These are phyloP conservation scores for Penicillium janthinellum DNA, from an alignment of 2,329 filamentous ascomycete species.

Conservation along the genomic window DNA sequence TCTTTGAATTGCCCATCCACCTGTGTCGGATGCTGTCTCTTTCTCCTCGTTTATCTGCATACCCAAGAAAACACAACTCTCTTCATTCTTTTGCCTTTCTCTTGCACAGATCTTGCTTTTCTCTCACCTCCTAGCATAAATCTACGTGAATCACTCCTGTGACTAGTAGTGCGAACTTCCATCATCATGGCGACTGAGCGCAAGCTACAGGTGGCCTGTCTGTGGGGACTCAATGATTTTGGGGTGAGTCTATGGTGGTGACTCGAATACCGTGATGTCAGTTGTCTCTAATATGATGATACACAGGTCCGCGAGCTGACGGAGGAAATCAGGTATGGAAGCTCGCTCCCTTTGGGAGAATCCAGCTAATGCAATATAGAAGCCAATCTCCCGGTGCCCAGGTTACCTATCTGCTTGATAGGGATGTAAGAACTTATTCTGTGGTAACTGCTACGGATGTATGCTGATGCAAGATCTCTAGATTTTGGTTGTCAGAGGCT, in stretches of 20 bases:
- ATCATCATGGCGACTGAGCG: background rate
- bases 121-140: too few relatives aligned
- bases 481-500: background rate
- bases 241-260: background rate
- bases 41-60: too few relatives aligned
- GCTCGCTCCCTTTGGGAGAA: background rate
- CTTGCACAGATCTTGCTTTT: background rate
- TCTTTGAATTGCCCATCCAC: background rate
- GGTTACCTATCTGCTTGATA: background rate
- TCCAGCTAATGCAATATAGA: background rate
- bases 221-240: background rate
- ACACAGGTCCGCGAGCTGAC: background rate
- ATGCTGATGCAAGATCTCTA: background rate
- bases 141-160: too few relatives aligned
- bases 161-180: too few relatives aligned
- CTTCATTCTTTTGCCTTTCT: too few relatives aligned
- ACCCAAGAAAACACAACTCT: too few relatives aligned
- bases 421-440: background rate
- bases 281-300: background rate
- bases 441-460: background rate
- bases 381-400: background rate
- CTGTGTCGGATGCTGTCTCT: background rate
- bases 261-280: background rate
- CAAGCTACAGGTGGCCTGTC: background rate
- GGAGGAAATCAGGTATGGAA: background rate